phyloP scores from a whole-genome alignment of 2,329 filamentous ascomycete genomes.

The Thermothelomyces thermophilus region DNA sequence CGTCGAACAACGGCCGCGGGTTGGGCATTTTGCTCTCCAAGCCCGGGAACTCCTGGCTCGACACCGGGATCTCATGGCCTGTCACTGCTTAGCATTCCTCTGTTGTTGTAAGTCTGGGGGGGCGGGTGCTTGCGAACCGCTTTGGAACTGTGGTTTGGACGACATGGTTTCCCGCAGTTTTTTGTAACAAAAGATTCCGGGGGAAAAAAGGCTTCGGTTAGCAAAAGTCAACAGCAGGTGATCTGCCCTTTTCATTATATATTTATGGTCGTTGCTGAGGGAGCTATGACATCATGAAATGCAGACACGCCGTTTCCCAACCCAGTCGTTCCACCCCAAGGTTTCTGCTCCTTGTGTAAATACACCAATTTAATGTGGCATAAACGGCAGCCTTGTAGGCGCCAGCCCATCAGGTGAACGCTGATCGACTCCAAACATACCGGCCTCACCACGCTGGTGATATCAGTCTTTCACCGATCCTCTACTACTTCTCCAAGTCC shows the following conservation, averaged over 20 bases:
- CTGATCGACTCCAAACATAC: too few relatives aligned
- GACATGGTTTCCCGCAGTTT: constrained; percentile 15
- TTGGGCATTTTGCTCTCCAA: constrained; percentile 44
- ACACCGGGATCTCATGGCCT: constrained; percentile 37
- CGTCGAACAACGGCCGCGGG: constrained; percentile 53
- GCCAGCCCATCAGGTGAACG: too few relatives aligned
- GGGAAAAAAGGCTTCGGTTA: too few relatives aligned
- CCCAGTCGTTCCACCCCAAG: too few relatives aligned
- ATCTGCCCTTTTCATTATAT: neutral
- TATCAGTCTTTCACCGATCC: too few relatives aligned
- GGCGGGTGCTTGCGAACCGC: constrained; percentile 24
- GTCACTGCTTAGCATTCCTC: neutral
- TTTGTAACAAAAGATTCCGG: neutral
- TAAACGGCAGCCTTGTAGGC: too few relatives aligned
- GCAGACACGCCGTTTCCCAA: too few relatives aligned
- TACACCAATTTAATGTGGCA: too few relatives aligned
- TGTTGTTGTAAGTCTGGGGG: neutral
- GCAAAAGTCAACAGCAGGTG: neutral
- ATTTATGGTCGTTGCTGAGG: neutral
- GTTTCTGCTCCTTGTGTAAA: too few relatives aligned
- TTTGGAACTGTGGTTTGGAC: constrained; percentile 31
- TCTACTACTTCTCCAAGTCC: too few relatives aligned
- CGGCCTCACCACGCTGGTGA: too few relatives aligned
- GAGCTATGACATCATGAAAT: constrained; percentile 3
- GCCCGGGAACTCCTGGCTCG: constrained; percentile 37